These are phyloP conservation scores for Neoboletus magnificus DNA, from an alignment of 768 basidiomycete species.

Conservation along the genomic window DNA sequence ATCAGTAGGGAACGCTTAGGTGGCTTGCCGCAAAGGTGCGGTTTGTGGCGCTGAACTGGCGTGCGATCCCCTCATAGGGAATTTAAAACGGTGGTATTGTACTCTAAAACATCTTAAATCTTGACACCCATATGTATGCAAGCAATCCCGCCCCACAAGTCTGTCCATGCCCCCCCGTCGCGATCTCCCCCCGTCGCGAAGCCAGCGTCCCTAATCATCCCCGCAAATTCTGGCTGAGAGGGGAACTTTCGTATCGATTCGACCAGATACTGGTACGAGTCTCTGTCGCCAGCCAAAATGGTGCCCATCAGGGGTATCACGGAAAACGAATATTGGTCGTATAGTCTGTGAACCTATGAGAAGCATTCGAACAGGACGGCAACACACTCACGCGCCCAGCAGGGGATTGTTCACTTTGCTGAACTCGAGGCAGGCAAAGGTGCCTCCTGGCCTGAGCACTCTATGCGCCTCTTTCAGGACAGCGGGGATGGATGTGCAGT, in stretches of 20 bases:
- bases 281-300: conserved; percentile 90
- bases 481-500: conserved; percentile 88
- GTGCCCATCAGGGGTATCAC: conserved; percentile 95
- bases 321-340: conserved; percentile 94
- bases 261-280: conserved; percentile 95
- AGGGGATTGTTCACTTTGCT: conserved; percentile 88
- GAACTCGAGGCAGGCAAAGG: conserved; percentile 95
- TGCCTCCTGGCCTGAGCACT: conserved; percentile 94
- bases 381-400: conserved; percentile 67
- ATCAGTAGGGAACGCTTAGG: conserved; percentile 9
- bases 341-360: conserved; percentile 53
- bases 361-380: not conserved
- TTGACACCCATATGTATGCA: conserved; percentile 85
- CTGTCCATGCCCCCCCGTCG: conserved; percentile 81
- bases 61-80: not conserved
- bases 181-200: conserved; percentile 70
- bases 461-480: conserved; percentile 88
- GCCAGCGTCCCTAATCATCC: conserved; percentile 85
- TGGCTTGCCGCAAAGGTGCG: conserved; percentile 23
- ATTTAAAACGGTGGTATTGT: not conserved
- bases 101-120: conserved; percentile 37
- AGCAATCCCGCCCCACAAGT: conserved; percentile 87
- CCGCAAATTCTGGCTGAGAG: conserved; percentile 79
- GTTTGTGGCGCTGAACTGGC: conserved; percentile 27
- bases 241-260: conserved; percentile 97